Base-by-base conservation (phyloP, 805 yeast species). In the Wickerhamiella cacticola region DNA sequence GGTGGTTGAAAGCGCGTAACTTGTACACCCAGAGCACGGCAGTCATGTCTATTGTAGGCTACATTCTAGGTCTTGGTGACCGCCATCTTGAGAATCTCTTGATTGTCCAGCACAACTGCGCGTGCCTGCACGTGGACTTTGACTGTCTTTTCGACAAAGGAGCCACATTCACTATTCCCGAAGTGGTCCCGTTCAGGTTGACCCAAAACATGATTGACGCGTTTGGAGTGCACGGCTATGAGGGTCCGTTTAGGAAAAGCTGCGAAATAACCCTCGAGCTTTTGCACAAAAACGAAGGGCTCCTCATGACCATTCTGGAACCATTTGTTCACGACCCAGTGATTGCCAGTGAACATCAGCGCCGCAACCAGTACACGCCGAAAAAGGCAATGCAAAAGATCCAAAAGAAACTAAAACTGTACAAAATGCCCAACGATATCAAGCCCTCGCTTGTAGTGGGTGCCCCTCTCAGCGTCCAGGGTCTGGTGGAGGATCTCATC, bases 31-130 rank as follows among this genome's bases (percentile, higher is more conserved):
- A 94, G 48, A 78, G 95, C 0, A 70, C 82, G 23, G 96, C 96
- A 0, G 97, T 89, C 0, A 92, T 94, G 98, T 87, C 96, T 0
- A 86, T 92, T 70, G 95, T 89, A 4, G 98, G 99, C 0, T 85
- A 84, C 60, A 77, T 92, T 41, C 70, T 92, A 23, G 98, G 98
- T 7, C 71, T 92, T 44, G 99, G 99, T 21, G 99, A 92, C 63
- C 72, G 99, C 34, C 99, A 92, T 61, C 82, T 95, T 55, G 99
- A 92, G 59, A 92, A 92, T 59, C 76, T 92, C 18, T 65, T 92
- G 48, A 67, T 89, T 33, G 74, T 79, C 56, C 80, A 80, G 52
- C 74, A 71, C 36, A 74, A 79, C 3, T 98, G 98, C 1, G 78
- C 77, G 7, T 76, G 86, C 0, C 65, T 92, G 52, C 99, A 92